Evolutionary conservation across 2,329 filamentous ascomycete genomes (phyloP).

Genomic region (Phyllosticta capitalensis): DNA sequence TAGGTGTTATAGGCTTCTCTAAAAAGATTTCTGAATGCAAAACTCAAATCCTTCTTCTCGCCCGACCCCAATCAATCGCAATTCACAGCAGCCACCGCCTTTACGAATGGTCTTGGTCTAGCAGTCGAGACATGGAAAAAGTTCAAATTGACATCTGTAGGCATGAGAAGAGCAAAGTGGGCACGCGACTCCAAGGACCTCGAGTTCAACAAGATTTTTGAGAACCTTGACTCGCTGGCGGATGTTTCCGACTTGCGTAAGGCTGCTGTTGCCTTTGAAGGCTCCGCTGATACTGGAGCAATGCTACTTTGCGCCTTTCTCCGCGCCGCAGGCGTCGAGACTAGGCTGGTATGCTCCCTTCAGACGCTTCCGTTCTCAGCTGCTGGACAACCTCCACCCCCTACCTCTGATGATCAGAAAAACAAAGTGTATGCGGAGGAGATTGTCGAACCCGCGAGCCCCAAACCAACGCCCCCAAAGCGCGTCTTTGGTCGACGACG

Average conservation of each 20-base stretch:
- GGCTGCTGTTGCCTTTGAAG: conserved; percentile 59
- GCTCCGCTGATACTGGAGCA: conserved; percentile 81
- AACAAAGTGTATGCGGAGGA: conserved; percentile 15
- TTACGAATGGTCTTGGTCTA: conserved; percentile 69
- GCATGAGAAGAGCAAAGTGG: conserved; percentile 51
- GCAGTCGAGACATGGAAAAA: conserved; percentile 6
- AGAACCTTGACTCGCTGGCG: conserved; percentile 56
- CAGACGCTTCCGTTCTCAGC: conserved; percentile 66
- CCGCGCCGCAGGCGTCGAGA: conserved; percentile 69
- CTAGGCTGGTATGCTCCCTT: conserved; percentile 80
- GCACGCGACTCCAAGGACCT: conserved; percentile 50
- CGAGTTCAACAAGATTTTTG: conserved; percentile 39
- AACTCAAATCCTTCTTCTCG: conserved; percentile 57
- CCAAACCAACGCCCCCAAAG: neutral
- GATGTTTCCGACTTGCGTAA: conserved; percentile 64
- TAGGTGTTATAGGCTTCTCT: conserved; percentile 13
- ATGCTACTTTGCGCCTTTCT: conserved; percentile 86
- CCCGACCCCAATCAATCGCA: conserved; percentile 60
- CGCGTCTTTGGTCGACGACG: conserved; percentile 4
- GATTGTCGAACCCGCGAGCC: neutral
- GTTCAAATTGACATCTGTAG: conserved; percentile 13
- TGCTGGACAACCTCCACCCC: conserved; percentile 19
- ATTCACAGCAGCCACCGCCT: conserved; percentile 64
- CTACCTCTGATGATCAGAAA: conserved; percentile 17
- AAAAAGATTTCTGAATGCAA: conserved; percentile 51